Percentiles rank a stretch among this genome's conserved stretches.
These are phyloP conservation scores for Psidium friedrichsthalianum DNA, from an alignment of 345 rosid species.

Conservation along the genomic window DNA sequence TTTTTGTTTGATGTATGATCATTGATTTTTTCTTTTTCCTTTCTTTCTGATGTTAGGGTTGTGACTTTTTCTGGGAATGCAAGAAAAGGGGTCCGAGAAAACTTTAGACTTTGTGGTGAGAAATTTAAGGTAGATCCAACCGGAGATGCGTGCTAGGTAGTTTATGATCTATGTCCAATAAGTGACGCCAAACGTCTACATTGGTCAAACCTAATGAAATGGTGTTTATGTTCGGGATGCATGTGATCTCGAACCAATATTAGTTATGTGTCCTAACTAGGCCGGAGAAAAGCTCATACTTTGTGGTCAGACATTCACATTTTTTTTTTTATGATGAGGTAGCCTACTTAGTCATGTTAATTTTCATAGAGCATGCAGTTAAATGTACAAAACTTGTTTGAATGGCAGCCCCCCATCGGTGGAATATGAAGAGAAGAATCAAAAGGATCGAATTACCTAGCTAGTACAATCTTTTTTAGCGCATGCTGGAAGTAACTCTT, in stretches of 20 bases:
- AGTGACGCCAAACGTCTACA: not conserved
- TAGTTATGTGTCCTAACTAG: not conserved
- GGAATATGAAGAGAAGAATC: too few species aligned
- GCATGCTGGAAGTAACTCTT: not conserved
- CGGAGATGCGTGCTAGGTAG: not conserved
- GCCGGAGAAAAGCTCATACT: not conserved
- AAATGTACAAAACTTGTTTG: not conserved
- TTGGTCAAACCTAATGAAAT: not conserved
- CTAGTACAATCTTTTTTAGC: not conserved
- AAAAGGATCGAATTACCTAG: not conserved
- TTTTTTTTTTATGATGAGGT: not conserved
- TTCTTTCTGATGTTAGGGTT: not conserved
- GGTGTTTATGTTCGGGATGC: not conserved
- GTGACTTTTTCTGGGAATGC: not conserved
- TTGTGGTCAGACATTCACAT: not conserved
- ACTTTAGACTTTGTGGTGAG: not conserved
- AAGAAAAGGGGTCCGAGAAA: not conserved
- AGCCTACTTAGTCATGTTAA: not conserved
- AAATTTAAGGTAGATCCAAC: not conserved
- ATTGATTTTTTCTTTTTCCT: not conserved
- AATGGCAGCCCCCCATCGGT: not conserved
- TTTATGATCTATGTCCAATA: not conserved
- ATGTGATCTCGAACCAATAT: not conserved
- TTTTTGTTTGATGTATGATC: not conserved
- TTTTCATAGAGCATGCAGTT: not conserved